A percentile compares a stretch with the other conserved stretches of the same genome.
These are phyloP conservation scores for Pyrenochaeta sp. DNA, from an alignment of 2,329 filamentous ascomycete genomes.

Conservation along the genomic window DNA sequence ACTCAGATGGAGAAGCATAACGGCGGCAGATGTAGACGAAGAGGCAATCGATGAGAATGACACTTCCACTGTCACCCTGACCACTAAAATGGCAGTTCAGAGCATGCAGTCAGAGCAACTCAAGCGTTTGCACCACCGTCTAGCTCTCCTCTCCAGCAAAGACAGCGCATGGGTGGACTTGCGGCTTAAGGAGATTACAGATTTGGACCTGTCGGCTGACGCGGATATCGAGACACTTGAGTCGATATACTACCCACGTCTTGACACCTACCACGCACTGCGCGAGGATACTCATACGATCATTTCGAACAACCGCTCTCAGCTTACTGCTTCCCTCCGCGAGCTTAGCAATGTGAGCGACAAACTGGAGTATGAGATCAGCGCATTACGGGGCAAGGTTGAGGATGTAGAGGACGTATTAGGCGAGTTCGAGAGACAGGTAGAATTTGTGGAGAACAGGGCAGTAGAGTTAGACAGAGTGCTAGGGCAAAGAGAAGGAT, in stretches of 20 bases:
- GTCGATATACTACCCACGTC: slow-evolving; percentile 74
- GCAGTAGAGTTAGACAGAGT: slow-evolving; percentile 67
- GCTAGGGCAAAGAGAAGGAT: slow-evolving; percentile 44
- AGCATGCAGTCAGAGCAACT: slow-evolving; percentile 62
- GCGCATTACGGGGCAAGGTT: slow-evolving; percentile 79
- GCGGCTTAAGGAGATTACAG: slow-evolving; percentile 65
- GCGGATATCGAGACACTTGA: slow-evolving; percentile 68
- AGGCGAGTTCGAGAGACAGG: slow-evolving; percentile 77
- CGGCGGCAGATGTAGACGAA: slow-evolving; percentile 26
- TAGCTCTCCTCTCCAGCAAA: slow-evolving; percentile 64
- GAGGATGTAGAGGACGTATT: slow-evolving; percentile 88
- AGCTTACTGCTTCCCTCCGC: slow-evolving; percentile 75
- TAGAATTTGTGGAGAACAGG: slow-evolving; percentile 53
- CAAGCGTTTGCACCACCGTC: slow-evolving; percentile 68
- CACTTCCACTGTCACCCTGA: slow-evolving; percentile 42
- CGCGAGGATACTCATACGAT: slow-evolving; percentile 74
- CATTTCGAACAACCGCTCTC: slow-evolving; percentile 72
- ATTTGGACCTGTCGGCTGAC: slow-evolving; percentile 69
- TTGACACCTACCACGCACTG: slow-evolving; percentile 74
- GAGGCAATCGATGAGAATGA: slow-evolving; percentile 40
- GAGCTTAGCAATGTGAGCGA: slow-evolving; percentile 83
- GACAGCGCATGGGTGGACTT: slow-evolving; percentile 69
- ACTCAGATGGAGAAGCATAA: slow-evolving; percentile 63
- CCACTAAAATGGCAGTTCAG: slow-evolving; percentile 45
- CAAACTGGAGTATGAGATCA: slow-evolving; percentile 91